phyloP scores from a whole-genome alignment of 805 yeast genomes.

The Kodamaea kakaduensis region DNA sequence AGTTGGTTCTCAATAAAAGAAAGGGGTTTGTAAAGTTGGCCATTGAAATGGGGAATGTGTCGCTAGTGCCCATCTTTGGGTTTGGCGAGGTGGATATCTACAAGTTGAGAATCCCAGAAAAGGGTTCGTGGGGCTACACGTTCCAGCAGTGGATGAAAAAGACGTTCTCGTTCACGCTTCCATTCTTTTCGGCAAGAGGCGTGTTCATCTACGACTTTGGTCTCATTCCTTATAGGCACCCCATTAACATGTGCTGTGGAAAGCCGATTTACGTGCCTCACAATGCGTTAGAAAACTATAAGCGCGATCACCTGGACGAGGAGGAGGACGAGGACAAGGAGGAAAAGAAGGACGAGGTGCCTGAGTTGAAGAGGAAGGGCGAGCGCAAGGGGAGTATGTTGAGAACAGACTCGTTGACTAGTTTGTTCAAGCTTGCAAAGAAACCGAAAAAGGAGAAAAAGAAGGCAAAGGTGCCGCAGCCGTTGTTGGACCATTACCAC shows the following conservation, averaged over 20 bases:
- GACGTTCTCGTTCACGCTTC: constrained; percentile 77
- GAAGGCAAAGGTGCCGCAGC: constrained; percentile 33
- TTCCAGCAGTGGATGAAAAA: constrained; percentile 72
- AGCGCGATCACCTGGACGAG: constrained; percentile 28
- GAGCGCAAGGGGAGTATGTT: constrained; percentile 36
- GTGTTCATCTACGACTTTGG: constrained; percentile 92
- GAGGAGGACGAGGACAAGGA: constrained; percentile 11
- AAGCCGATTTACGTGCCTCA: constrained; percentile 58
- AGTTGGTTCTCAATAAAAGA: constrained; percentile 69
- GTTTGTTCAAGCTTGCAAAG: constrained; percentile 22
- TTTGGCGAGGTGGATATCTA: constrained; percentile 81
- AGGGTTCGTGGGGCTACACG: constrained; percentile 44
- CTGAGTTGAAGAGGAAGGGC: constrained; percentile 17
- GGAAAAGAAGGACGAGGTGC: constrained; percentile 5
- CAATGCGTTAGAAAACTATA: constrained; percentile 29
- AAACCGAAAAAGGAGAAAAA: constrained; percentile 12
- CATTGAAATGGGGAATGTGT: constrained; percentile 68
- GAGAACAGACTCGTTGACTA: constrained; percentile 25
- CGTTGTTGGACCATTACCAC: constrained; percentile 65
- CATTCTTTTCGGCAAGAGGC: constrained; percentile 89
- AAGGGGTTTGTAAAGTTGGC: constrained; percentile 91
- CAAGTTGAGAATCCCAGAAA: constrained; percentile 38
- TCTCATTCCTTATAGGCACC: constrained; percentile 76
- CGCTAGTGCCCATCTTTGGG: constrained; percentile 81
- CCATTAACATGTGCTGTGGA: constrained; percentile 74